Evolutionary conservation across 2,329 filamentous ascomycete species (phyloP), one percentile per base, ranked within the genome.

Genomic region (Verticillium alfalfae): DNA sequence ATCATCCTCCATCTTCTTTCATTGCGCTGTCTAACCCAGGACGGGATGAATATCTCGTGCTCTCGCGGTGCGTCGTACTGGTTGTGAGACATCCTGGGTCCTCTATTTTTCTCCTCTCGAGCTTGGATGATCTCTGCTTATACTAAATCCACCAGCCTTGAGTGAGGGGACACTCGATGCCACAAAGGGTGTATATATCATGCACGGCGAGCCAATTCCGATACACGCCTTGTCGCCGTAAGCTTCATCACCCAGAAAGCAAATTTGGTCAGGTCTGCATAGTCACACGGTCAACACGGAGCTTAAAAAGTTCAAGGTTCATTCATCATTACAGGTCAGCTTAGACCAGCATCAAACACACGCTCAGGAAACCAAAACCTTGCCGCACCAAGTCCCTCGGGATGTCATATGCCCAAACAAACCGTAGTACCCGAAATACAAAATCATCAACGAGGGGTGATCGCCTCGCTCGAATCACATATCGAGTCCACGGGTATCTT

Each of bases 401-500:
- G 2, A 52, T 18, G 9, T 8, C 10, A 22, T 13, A 12, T 18
- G 16, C 45, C 45, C 45, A 52, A 22, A 18, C 18, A 22, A 22
- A 18, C 45, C 45, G 18, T 18, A 22, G 45, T 8, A 26, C 45
- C 45, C n/a, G 22, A 37, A 52, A 52, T 9, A 52, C 45, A 52
- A 18, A 52, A 52, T 52, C 45, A 52, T 52, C 22, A 37, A 26
- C 45, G 18, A 52, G 45, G 18, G 13, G 45, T 52, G 18, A 18
- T 58, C 60, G n/a, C 45, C 45, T 52, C 45, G 18, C 45, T 18
- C 45, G 12, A 58, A 65, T 72, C 68, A 79, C 71, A 80, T 69
- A 61, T 84, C 82, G 57, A 85, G 69, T 57, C 73, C 74, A 37
- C 76, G 80, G 72, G 81, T 84, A 75, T 86, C 82, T 65, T 86